A percentile compares a stretch with the other conserved stretches of the same genome.
Evolutionary conservation across 78 protist genomes (phyloP).

Genomic region (slime mould (Dictyostelium discoideum)): DNA sequence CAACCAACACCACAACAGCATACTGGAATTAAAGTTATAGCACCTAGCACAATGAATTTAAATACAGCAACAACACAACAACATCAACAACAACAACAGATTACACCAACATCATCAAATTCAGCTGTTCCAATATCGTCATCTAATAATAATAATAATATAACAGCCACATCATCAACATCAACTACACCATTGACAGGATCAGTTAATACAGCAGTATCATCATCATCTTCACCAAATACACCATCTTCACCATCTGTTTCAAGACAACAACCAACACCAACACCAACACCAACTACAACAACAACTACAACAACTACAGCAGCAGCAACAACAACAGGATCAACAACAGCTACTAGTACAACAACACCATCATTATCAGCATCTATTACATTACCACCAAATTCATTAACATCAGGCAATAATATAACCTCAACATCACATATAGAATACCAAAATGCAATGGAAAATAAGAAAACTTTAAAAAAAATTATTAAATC

Average conservation of each 20-base stretch:
- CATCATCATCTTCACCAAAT: background rate
- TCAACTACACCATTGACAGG: background rate
- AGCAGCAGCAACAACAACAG: background rate
- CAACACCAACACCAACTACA: background rate
- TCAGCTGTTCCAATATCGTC: background rate
- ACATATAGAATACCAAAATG: conserved; percentile 33
- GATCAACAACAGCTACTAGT: background rate
- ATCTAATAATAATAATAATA: background rate
- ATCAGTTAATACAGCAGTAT: background rate
- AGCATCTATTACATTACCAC: conserved; percentile 5
- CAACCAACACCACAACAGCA: background rate
- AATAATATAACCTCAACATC: background rate
- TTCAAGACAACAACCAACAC: background rate
- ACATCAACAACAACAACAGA: conserved; percentile 6
- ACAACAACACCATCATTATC: conserved; percentile 4
- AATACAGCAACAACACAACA: conserved; percentile 22
- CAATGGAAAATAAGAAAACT: conserved; percentile 64
- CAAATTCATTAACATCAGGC: background rate
- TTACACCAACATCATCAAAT: background rate
- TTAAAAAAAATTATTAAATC: conserved; percentile 37
- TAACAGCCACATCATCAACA: background rate
- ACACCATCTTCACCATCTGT: background rate
- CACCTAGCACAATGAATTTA: conserved; percentile 10
- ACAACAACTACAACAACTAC: background rate
- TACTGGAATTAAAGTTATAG: conserved; percentile 1